A percentile compares a stretch with the other conserved stretches of the same genome.
These are phyloP conservation scores for Cylindrodendrum hubeiense DNA, from an alignment of 2,329 filamentous ascomycete genomes.

Conservation along the genomic window DNA sequence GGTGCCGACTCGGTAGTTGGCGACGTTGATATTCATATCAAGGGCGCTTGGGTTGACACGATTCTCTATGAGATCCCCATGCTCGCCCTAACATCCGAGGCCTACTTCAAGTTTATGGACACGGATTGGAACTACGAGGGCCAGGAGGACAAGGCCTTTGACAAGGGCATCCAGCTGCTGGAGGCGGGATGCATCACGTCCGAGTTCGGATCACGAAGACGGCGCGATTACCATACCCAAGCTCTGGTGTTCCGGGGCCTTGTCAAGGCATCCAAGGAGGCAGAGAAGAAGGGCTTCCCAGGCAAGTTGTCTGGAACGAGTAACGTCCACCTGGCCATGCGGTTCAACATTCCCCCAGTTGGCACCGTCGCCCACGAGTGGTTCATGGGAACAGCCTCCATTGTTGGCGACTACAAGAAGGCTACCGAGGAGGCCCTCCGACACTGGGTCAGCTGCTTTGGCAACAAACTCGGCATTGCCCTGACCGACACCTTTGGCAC, in stretches of 20 bases:
- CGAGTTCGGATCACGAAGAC: constrained; percentile 91
- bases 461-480: constrained; percentile 85
- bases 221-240: constrained; percentile 95
- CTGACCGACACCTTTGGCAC: constrained; percentile 98
- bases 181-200: constrained; percentile 89
- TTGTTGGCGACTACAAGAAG: constrained; percentile 84
- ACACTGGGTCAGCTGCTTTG: constrained; percentile 94
- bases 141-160: constrained; percentile 86
- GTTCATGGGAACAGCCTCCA: constrained; percentile 98
- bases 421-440: constrained; percentile 87
- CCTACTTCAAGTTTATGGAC: constrained; percentile 98
- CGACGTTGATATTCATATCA: constrained; percentile 80
- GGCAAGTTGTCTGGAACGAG: constrained; percentile 90
- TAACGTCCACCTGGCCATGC: constrained; percentile 97
- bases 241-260: constrained; percentile 91
- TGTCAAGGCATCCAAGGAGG: constrained; percentile 81
- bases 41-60: constrained; percentile 91
- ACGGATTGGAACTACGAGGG: constrained; percentile 90
- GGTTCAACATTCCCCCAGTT: constrained; percentile 84
- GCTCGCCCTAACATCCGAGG: constrained; percentile 90
- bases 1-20: constrained; percentile 76
- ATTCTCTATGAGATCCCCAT: constrained; percentile 98
- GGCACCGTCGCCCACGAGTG: constrained; percentile 96
- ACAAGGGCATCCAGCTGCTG: constrained; percentile 83
- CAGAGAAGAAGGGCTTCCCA: constrained; percentile 70